phyloP scores from a whole-genome alignment of 805 yeast genomes.

The Myxozyma nipponensis region DNA sequence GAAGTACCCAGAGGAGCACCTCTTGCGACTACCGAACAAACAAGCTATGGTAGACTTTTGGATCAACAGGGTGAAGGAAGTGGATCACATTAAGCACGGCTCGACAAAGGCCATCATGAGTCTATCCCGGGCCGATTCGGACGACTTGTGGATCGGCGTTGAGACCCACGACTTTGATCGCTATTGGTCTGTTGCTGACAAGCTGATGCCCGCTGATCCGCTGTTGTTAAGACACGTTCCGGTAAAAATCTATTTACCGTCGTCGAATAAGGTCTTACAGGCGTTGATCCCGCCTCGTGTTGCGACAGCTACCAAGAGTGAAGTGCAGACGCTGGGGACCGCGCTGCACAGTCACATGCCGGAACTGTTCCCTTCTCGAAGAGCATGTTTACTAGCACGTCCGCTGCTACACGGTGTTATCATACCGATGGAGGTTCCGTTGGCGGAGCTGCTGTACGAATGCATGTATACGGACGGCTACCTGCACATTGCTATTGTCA shows the following conservation, averaged over 20 bases:
- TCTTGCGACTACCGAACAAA: slow-evolving; percentile 41
- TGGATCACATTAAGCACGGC: slow-evolving; percentile 70
- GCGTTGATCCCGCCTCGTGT: slow-evolving; percentile 33
- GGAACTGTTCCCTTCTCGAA: slow-evolving; percentile 44
- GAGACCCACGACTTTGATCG: slow-evolving; percentile 24
- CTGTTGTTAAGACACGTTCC: slow-evolving; percentile 33
- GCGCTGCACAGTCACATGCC: slow-evolving; percentile 44
- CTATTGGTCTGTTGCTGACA: slow-evolving; percentile 33
- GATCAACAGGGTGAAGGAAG: slow-evolving; percentile 79
- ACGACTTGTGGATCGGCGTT: slow-evolving; percentile 54
- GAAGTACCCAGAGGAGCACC: slow-evolving; percentile 44
- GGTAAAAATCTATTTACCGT: slow-evolving; percentile 37
- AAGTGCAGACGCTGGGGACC: slow-evolving; percentile 39
- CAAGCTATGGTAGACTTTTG: slow-evolving; percentile 49
- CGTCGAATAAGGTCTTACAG: slow-evolving; percentile 39
- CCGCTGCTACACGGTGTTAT: slow-evolving; percentile 56
- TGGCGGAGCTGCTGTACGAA: slow-evolving; percentile 46
- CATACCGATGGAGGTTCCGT: slow-evolving; percentile 44
- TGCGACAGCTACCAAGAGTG: slow-evolving; percentile 20
- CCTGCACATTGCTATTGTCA: slow-evolving; percentile 51
- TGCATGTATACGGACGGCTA: slow-evolving; percentile 61
- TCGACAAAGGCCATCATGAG: slow-evolving; percentile 78
- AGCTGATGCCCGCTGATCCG: slow-evolving; percentile 30
- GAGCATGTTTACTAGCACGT: slow-evolving; percentile 39
- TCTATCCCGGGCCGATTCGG: slow-evolving; percentile 59